phyloP scores from a whole-genome alignment of 2,329 filamentous ascomycete species.

The Fusarium sp. region DNA sequence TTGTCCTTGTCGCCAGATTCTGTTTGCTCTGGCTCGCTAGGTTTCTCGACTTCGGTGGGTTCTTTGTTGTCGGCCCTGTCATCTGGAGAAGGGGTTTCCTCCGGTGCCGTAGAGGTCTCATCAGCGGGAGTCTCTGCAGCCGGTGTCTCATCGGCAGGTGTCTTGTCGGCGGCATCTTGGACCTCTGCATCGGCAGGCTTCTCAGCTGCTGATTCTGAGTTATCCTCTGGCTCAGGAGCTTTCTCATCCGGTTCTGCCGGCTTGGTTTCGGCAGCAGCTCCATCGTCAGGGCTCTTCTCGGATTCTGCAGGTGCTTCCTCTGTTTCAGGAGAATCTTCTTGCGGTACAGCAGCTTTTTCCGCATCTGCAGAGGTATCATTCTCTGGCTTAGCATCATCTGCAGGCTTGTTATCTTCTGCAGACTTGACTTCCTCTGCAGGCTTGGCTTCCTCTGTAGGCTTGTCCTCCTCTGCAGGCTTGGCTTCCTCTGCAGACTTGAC shows the following conservation, averaged over 20 bases:
- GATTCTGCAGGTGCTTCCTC: constrained; percentile 7
- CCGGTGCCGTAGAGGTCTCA: neutral
- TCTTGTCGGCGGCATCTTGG: neutral
- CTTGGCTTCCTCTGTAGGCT: constrained; percentile 4
- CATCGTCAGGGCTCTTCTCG: constrained; percentile 1
- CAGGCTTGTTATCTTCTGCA: neutral
- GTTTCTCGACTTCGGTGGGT: constrained; percentile 5
- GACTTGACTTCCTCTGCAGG: constrained; percentile 7
- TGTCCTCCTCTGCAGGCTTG: neutral
- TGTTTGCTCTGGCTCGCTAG: constrained; percentile 12
- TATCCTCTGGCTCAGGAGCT: constrained; percentile 4
- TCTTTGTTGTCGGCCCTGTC: constrained; percentile 1
- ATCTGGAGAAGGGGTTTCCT: constrained; percentile 1
- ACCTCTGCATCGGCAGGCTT: neutral
- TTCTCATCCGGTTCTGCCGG: constrained; percentile 3
- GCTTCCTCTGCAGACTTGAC: constrained; percentile 2
- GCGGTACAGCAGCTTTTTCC: neutral
- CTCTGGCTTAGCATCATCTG: constrained; percentile 10
- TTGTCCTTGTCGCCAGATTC: constrained; percentile 9
- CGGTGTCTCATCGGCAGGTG: neutral
- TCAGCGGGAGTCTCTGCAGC: neutral
- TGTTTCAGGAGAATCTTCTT: constrained; percentile 1
- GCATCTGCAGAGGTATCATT: constrained; percentile 5
- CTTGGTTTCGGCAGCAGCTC: constrained; percentile 5
- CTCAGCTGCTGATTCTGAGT: neutral